Evolutionary conservation across 2,329 filamentous ascomycete species (phyloP), one percentile per base, ranked within the genome.

Genomic region (Rhynchosporium graminicola): DNA sequence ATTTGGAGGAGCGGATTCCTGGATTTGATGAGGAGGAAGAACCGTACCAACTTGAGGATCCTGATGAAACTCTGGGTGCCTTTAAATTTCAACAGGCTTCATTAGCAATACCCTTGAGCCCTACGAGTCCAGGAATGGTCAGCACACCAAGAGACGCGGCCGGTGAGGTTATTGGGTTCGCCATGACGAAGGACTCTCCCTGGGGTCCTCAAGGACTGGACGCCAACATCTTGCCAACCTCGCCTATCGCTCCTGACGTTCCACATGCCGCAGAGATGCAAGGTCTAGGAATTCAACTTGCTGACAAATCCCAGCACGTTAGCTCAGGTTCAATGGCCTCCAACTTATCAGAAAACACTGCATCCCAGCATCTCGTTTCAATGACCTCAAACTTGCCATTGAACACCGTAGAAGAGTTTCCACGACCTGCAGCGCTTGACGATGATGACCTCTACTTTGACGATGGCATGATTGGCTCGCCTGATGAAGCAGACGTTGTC

Each of bases 391-490:
- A 20, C 20, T 5, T 62, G 65, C 48, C 62, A 61, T n/a, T n/a
- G 12, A 48, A 47, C 46, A 28, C 61, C 4, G 36, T n/a, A 10
- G 57, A 55, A 36, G 64, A 60, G 4, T 65, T 68, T 38, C 66
- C 66, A 43, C 61, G 59, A 50, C 63, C 66, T 12, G 45, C 63
- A 28, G 59, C 55, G 28, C 65, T 74, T 36, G 74, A 77, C 57
- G 81, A 84, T 40, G 86, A 88, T 67, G 88, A 91, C 66, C 77
- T 90, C 36, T 91, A 90, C 72, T 91, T 88, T 70, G 86, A 89
- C 65, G 86, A 86, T 70, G 87, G 86, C 2, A 71, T 80, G 7
- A 79, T 78, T 61, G 78, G 79, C 56, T 77, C 80, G 3, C 79
- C 82, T 62, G 80, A 80, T 20, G 68, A 72, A 26, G 72, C 70